Evolutionary conservation across 176 grass and related monocot species (phyloP).

Genomic region (Carex pumila): DNA sequence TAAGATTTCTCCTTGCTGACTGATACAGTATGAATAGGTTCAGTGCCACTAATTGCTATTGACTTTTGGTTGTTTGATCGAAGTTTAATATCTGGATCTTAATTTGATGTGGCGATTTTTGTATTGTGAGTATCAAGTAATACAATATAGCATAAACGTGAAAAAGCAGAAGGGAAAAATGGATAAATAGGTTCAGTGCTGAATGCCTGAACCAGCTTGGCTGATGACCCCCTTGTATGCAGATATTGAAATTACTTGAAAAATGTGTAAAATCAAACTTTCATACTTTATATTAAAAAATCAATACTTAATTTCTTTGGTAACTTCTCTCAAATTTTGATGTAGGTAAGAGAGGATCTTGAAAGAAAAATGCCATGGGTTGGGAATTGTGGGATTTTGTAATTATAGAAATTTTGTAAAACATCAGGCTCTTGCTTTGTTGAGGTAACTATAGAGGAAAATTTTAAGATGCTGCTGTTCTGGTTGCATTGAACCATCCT

Average conservation of each 20-base stretch:
- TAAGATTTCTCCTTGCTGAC: neutral
- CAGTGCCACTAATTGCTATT: neutral
- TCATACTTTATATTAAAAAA: neutral
- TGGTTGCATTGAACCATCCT: neutral
- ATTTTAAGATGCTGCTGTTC: neutral
- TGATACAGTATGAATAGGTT: neutral
- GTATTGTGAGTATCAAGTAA: neutral
- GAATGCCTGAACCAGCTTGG: neutral
- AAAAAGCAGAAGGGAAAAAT: neutral
- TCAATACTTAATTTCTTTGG: neutral
- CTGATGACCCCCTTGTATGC: neutral
- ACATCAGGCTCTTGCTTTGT: neutral
- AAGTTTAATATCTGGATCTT: neutral
- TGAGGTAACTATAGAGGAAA: neutral
- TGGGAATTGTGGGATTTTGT: neutral
- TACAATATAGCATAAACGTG: neutral
- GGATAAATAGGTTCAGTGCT: neutral
- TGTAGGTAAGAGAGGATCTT: neutral
- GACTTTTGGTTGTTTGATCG: neutral
- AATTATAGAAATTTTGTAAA: neutral
- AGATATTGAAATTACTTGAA: neutral
- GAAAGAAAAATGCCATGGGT: neutral
- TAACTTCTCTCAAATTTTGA: neutral
- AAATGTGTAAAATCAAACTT: neutral
- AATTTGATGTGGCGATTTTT: neutral